Conservation (phyloP, 495 filamentous ascomycete species). For the Hypoxylon fragiforme region DNA sequence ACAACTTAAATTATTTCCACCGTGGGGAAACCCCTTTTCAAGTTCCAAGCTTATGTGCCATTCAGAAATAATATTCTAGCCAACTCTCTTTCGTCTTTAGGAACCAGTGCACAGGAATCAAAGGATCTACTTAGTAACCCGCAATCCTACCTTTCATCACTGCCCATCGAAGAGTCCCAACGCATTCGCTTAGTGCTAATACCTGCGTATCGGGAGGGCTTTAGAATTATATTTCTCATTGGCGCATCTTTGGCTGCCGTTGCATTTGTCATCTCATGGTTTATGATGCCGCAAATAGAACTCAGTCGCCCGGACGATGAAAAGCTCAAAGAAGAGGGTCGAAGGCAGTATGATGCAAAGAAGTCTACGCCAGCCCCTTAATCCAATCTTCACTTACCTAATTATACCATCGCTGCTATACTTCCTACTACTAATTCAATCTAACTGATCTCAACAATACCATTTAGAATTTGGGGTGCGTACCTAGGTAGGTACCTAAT, state of each 20-base stretch:
- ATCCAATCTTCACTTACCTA: too few species aligned
- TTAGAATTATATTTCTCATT: conserved; percentile 55
- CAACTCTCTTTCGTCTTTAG: conserved; percentile 41
- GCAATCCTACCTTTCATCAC: conserved; percentile 34
- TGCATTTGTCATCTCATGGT: conserved; percentile 48
- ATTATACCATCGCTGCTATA: too few species aligned
- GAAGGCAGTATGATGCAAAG: conserved; percentile 24
- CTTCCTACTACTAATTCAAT: too few species aligned
- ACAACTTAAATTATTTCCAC: neutral
- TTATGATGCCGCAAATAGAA: conserved; percentile 53
- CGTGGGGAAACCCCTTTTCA: neutral
- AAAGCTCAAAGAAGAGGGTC: conserved; percentile 51
- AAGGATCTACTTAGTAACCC: conserved; percentile 34
- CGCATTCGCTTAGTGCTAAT: conserved; percentile 45
- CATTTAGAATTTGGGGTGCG: too few species aligned
- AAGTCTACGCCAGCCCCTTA: conserved; percentile 6
- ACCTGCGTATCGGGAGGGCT: conserved; percentile 53
- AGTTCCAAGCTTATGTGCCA: conserved; percentile 5
- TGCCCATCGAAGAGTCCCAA: conserved; percentile 42
- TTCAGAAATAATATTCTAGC: conserved; percentile 51
- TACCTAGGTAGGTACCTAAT: too few species aligned
- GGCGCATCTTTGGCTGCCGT: conserved; percentile 51
- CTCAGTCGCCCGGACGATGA: conserved; percentile 51
- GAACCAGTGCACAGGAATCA: conserved; percentile 27
- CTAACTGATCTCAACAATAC: too few species aligned